Evolutionary conservation across 2,329 filamentous ascomycete species (phyloP).

Genomic region (Penicillium sp.): DNA sequence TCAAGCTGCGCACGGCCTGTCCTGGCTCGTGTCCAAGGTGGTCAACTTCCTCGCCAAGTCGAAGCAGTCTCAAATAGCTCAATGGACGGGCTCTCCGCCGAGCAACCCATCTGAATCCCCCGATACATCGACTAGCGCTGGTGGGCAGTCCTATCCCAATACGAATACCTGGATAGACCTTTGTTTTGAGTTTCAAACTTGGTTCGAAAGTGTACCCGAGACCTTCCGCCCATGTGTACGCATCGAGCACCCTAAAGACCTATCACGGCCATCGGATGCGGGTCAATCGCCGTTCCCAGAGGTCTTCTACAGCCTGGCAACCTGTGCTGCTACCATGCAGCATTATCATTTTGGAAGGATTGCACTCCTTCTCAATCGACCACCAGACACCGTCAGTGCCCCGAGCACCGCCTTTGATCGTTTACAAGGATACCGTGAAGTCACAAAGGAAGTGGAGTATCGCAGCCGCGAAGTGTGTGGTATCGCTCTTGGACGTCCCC

Average conservation of each 20-base stretch:
- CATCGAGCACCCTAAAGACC: constrained; percentile 37
- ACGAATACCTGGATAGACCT: constrained; percentile 51
- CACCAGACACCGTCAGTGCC: constrained; percentile 51
- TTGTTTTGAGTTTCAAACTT: constrained; percentile 52
- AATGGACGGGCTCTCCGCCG: constrained; percentile 30
- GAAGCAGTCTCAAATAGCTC: constrained; percentile 45
- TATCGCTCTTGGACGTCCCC: constrained; percentile 52
- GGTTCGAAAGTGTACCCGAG: constrained; percentile 54
- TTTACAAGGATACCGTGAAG: constrained; percentile 53
- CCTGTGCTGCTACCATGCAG: constrained; percentile 61
- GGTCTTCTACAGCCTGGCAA: constrained; percentile 57
- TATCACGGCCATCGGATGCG: constrained; percentile 29
- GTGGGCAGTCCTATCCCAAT: constrained; percentile 42
- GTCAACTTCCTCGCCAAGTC: constrained; percentile 58
- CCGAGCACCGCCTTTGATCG: constrained; percentile 51
- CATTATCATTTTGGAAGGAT: constrained; percentile 61
- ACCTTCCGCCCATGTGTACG: constrained; percentile 54
- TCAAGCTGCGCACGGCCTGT: constrained; percentile 55
- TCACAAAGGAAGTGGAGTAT: constrained; percentile 51
- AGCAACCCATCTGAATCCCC: constrained; percentile 34
- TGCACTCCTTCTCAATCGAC: constrained; percentile 57
- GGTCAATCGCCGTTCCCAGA: constrained; percentile 46
- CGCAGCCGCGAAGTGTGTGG: constrained; percentile 57
- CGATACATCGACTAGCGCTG: neutral
- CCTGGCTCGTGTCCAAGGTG: constrained; percentile 59